These are phyloP conservation scores for Cytospora mali DNA, from an alignment of 2,329 filamentous ascomycete species.

Conservation along the genomic window DNA sequence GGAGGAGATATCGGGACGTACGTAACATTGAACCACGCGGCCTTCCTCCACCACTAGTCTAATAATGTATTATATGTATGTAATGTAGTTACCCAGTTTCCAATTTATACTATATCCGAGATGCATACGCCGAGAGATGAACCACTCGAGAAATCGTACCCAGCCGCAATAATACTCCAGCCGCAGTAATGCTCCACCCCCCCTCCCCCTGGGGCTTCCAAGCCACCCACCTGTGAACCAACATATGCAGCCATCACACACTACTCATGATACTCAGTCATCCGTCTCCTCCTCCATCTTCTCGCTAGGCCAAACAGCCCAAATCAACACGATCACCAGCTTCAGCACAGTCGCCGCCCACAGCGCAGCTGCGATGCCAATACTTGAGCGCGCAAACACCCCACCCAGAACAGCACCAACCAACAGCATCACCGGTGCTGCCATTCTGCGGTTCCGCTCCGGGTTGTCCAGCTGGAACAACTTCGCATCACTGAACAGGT, in stretches of 20 bases:
- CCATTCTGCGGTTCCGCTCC: slow-evolving; percentile 54
- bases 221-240: neutral
- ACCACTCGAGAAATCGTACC: neutral
- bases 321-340: slow-evolving; percentile 55
- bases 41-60: neutral
- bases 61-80: neutral
- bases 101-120: neutral
- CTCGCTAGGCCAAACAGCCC: slow-evolving; percentile 63
- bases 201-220: neutral
- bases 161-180: neutral
- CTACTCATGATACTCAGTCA: neutral
- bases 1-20: too few relatives aligned
- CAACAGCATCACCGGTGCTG: slow-evolving; percentile 52
- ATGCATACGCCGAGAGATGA: neutral
- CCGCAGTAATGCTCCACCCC: neutral
- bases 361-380: slow-evolving; percentile 56
- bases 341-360: slow-evolving; percentile 65
- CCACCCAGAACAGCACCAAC: slow-evolving; percentile 55
- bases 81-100: neutral
- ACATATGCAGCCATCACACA: neutral
- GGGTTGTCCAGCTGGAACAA: slow-evolving; percentile 49
- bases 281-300: neutral
- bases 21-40: too few relatives aligned
- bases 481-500: slow-evolving; percentile 69
- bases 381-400: slow-evolving; percentile 47